Evolutionary conservation across 495 filamentous ascomycete species (phyloP).

Genomic region (Podospora pseudocomata): DNA sequence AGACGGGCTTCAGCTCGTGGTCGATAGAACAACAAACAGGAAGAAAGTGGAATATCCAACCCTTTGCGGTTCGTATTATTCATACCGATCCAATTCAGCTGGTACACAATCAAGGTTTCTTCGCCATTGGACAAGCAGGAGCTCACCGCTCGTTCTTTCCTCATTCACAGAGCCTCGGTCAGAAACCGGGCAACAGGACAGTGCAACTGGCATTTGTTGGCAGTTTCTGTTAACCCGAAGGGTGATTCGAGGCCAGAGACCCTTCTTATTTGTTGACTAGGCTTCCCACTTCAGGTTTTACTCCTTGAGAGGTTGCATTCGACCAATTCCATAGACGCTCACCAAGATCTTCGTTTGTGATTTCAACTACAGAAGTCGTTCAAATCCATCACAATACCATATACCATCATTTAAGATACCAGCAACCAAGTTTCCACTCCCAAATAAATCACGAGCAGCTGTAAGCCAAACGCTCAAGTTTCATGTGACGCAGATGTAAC

Average conservation of each 20-base stretch:
- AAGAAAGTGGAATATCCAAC: background rate
- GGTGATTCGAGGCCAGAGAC: background rate
- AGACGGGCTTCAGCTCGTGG: background rate
- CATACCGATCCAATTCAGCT: no score
- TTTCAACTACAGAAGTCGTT: background rate
- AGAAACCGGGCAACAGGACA: background rate
- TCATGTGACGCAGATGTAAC: slow-evolving; percentile 5
- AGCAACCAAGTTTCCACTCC: background rate
- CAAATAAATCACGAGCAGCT: background rate
- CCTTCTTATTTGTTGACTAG: background rate
- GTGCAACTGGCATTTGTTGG: background rate
- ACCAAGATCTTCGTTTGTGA: background rate
- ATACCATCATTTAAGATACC: background rate
- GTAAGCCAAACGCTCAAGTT: background rate
- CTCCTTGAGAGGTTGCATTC: background rate
- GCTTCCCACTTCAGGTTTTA: background rate
- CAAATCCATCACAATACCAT: background rate
- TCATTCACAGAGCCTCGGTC: background rate
- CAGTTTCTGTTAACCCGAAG: background rate
- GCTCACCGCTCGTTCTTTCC: background rate
- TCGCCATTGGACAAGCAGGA: background rate
- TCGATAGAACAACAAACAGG: background rate
- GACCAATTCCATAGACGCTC: background rate
- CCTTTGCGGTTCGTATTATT: no score
- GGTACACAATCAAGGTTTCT: background rate